Conservation (phyloP, 192 early-diverging fungal genomes). For the Backusella macrospora region DNA sequence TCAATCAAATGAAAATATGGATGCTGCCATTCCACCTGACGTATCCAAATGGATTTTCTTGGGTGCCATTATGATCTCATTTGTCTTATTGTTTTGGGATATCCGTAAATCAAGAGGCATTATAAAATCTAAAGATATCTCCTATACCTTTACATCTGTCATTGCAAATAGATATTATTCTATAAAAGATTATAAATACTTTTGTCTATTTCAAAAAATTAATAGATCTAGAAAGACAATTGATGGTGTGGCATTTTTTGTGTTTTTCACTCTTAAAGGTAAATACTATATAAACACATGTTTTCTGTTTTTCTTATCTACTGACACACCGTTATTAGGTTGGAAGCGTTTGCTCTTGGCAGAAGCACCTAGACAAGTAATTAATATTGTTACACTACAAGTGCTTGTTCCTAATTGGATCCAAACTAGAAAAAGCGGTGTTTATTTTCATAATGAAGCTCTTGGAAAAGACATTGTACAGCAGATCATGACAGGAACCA, state of each 20-base stretch:
- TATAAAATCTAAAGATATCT: constrained; percentile 71
- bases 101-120: constrained; percentile 68
- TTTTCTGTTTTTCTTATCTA: background rate
- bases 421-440: constrained; percentile 19
- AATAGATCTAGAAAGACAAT: constrained; percentile 62
- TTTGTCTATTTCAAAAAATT: constrained; percentile 82
- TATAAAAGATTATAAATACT: constrained; percentile 75
- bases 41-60: constrained; percentile 57
- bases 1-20: constrained; percentile 7
- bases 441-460: constrained; percentile 18
- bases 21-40: constrained; percentile 30
- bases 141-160: constrained; percentile 71
- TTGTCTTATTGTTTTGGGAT: constrained; percentile 69
- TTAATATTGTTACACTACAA: constrained; percentile 60
- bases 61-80: constrained; percentile 70
- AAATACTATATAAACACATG: constrained; percentile 7
- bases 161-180: constrained; percentile 80
- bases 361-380: constrained; percentile 80
- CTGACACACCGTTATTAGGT: constrained; percentile 43
- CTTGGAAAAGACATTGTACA: constrained; percentile 29
- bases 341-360: constrained; percentile 87
- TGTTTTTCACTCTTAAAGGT: constrained; percentile 84
- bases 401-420: constrained; percentile 39
- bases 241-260: constrained; percentile 80
- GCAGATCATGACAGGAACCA: constrained; percentile 43